phyloP scores from a whole-genome alignment of 1,139 yeast genomes.

The Zygoascus meyerae region DNA sequence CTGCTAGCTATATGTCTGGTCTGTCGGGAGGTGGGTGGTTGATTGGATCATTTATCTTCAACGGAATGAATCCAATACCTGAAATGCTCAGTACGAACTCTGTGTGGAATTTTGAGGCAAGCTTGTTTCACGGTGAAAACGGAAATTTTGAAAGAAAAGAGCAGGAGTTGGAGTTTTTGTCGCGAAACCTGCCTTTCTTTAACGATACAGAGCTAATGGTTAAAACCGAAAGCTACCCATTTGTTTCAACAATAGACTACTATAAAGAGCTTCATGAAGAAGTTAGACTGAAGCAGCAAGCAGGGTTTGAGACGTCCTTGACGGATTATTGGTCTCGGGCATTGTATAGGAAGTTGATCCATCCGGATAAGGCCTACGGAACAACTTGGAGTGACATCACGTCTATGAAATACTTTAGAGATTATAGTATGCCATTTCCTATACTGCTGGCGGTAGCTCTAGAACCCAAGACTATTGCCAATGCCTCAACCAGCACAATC shows the following conservation, averaged over 20 bases:
- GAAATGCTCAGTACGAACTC: conserved; percentile 43
- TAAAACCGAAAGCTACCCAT: background rate
- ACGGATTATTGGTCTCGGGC: conserved; percentile 91
- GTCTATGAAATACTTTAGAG: conserved; percentile 44
- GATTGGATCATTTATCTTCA: conserved; percentile 66
- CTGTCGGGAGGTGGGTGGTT: conserved; percentile 83
- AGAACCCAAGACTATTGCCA: conserved; percentile 52
- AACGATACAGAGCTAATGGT: background rate
- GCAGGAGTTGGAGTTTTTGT: conserved; percentile 40
- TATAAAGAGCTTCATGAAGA: conserved; percentile 30
- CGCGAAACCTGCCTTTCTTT: background rate
- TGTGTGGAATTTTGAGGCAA: conserved; percentile 62
- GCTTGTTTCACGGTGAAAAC: conserved; percentile 14
- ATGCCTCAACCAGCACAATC: conserved; percentile 61
- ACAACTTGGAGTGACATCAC: conserved; percentile 61
- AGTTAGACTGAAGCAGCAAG: conserved; percentile 51
- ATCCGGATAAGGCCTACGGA: conserved; percentile 51
- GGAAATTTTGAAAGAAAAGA: background rate
- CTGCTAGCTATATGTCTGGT: conserved; percentile 68
- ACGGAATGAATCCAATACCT: conserved; percentile 39
- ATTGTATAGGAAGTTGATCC: conserved; percentile 62
- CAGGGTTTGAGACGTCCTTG: conserved; percentile 63
- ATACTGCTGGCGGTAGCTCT: conserved; percentile 73
- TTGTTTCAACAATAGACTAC: conserved; percentile 35
- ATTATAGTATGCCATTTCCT: conserved; percentile 76